These are phyloP conservation scores for Aspergillus sojae DNA, from an alignment of 2,329 filamentous ascomycete genomes.

Conservation along the genomic window DNA sequence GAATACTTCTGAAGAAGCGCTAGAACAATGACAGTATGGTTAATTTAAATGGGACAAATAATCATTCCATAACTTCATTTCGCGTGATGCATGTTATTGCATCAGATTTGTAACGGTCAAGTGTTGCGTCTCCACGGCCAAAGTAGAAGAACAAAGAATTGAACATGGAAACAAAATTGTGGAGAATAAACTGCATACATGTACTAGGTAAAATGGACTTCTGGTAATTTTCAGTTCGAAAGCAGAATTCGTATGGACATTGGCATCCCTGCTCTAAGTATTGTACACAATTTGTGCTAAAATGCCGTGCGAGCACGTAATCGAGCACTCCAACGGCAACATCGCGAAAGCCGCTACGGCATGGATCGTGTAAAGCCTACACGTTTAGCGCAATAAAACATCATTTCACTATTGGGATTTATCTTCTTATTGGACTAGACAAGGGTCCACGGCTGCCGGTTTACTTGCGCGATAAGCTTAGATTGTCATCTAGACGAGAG, in stretches of 20 bases:
- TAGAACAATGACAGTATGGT: neutral
- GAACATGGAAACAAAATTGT: neutral
- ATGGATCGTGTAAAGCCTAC: neutral
- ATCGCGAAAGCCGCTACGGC: slow-evolving; percentile 14
- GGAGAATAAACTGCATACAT: neutral
- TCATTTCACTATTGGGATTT: too few species aligned
- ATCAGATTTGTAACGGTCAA: neutral
- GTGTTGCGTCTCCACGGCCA: neutral
- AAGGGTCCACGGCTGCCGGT: neutral
- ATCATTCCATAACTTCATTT: too few species aligned
- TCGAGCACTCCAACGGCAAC: slow-evolving; percentile 27
- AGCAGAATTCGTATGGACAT: too few species aligned
- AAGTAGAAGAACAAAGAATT: neutral
- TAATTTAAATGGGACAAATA: neutral
- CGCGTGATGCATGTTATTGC: neutral
- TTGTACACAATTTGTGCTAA: slow-evolving; percentile 11
- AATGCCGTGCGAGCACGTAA: slow-evolving; percentile 40
- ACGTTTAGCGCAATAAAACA: neutral
- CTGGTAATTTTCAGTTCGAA: slow-evolving; percentile 8
- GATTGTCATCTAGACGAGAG: neutral
- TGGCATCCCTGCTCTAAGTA: neutral
- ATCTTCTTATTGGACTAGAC: neutral
- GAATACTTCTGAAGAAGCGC: neutral
- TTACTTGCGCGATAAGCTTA: neutral
- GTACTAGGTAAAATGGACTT: neutral